A percentile compares a stretch with the other conserved stretches of the same genome.
Conservation (phyloP, 495 filamentous ascomycete species). For the Ramalina intermedia region DNA sequence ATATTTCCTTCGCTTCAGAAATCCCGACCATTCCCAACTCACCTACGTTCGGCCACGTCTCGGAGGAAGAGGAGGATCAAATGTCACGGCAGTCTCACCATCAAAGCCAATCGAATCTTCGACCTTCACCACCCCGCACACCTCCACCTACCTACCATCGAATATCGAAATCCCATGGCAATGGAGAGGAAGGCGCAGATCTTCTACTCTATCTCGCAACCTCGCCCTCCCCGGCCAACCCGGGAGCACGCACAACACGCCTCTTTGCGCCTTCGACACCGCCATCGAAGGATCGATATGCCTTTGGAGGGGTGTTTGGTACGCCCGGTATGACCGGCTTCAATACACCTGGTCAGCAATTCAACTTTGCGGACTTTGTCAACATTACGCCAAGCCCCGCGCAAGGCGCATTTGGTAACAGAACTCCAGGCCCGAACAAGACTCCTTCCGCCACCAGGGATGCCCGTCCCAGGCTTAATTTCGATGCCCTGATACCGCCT, state of each 20-base stretch:
- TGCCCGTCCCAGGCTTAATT: conserved; percentile 48
- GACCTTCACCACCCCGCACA: conserved; percentile 68
- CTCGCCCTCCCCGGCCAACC: conserved; percentile 70
- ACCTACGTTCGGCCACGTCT: conserved; percentile 45
- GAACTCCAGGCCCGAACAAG: conserved; percentile 41
- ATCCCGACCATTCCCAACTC: conserved; percentile 52
- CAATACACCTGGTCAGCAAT: conserved; percentile 48
- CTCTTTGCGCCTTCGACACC: conserved; percentile 73
- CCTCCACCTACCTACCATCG: conserved; percentile 55
- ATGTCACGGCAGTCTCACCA: conserved; percentile 66
- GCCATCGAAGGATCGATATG: conserved; percentile 58
- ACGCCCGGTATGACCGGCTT: conserved; percentile 50
- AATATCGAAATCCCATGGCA: conserved; percentile 27
- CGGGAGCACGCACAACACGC: conserved; percentile 23
- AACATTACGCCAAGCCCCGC: conserved; percentile 89
- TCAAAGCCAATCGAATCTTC: conserved; percentile 35
- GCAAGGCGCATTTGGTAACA: conserved; percentile 60
- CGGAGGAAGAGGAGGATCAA: conserved; percentile 69
- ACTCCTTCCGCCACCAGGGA: conserved; percentile 44
- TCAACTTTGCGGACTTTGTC: conserved; percentile 94
- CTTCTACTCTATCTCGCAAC: conserved; percentile 83
- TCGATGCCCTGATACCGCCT: conserved; percentile 49
- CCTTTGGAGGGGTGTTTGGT: conserved; percentile 83
- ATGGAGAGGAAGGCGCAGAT: conserved; percentile 75
- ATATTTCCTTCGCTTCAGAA: conserved; percentile 58